Base-by-base conservation (phyloP, 108 stramenopile species). In the Cyclotella atomus region DNA sequence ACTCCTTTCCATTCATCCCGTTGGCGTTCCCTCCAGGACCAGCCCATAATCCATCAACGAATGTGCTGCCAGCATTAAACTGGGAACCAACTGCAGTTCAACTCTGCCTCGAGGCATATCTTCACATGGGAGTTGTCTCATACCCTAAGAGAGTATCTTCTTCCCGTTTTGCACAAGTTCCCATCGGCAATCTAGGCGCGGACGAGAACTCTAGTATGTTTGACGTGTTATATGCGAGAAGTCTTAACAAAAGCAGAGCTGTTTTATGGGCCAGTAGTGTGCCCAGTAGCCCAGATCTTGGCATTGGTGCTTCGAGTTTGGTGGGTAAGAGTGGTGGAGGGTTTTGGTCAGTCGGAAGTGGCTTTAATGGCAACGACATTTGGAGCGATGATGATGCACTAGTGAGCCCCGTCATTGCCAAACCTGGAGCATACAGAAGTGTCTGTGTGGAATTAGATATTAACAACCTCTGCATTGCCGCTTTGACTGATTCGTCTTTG, bases 391-490 rank as follows among this genome's bases (percentile, higher is more conserved):
- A 95, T 24, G 88, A 91, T 67, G 89, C 87, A 20, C 75, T 91
- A 34, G 65, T 90, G 21, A 90, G 91, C 59, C 94, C 94, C 23
- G 86, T 91, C 14, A 82, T 95, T 60, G 81, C 88, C 41, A 68
- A 83, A 16, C 91, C 90, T 44, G 98, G 98, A 14, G 91, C 90
- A 21, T 98, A 98, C 75, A 86, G 99, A 28, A 82, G 83, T 20
- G 75, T 97, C 55, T 98, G 97, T 68, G 95, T 97, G n/a, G 97
- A 97, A 41, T 75, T 98, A 12, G 95, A 98, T 62, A 61, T 99
- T 21, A 84, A 88, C 25, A 95, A 96, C 73, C 77, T 98, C 24
- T 95, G 96, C 12, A 97, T 98, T 55, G 93, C 95, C 7, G 95
- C 96, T 3, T 73, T 97, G 34, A 85, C 93, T 28, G 88, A 89